phyloP scores from a whole-genome alignment of 768 basidiomycete species.

The Mycena haematopus region DNA sequence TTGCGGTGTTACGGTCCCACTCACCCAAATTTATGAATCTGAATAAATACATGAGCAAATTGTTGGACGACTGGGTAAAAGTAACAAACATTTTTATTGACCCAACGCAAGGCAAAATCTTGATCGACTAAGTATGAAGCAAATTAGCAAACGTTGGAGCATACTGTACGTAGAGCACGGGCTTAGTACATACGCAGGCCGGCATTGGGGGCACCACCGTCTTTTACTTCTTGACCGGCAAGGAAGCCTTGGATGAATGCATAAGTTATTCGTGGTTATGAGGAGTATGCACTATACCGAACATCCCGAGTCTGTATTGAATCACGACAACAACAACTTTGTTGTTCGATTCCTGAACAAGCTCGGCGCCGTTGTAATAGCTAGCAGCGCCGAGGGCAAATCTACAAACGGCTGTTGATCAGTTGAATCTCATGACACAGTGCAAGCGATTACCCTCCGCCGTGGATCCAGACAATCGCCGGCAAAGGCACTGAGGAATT shows the following conservation, averaged over 20 bases:
- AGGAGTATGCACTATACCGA: conserved; percentile 4
- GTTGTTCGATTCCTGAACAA: conserved; percentile 26
- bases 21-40: conserved; percentile 47
- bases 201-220: conserved; percentile 51
- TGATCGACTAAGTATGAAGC: conserved; percentile 45
- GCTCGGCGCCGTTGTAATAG: conserved; percentile 20
- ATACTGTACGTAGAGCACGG: background rate
- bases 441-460: conserved; percentile 24
- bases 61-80: background rate
- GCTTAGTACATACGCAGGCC: conserved; percentile 47
- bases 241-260: conserved; percentile 44
- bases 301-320: conserved; percentile 7
- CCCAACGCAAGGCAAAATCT: conserved; percentile 50
- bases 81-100: conserved; percentile 45
- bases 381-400: conserved; percentile 15
- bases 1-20: background rate
- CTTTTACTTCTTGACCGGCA: conserved; percentile 48
- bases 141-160: background rate
- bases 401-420: background rate
- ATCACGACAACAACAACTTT: conserved; percentile 24
- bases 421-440: no score
- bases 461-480: conserved; percentile 32
- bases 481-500: conserved; percentile 18
- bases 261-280: background rate
- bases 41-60: background rate